Evolutionary conservation across 495 filamentous ascomycete genomes (phyloP).

Genomic region (Geoglossum glabrum): DNA sequence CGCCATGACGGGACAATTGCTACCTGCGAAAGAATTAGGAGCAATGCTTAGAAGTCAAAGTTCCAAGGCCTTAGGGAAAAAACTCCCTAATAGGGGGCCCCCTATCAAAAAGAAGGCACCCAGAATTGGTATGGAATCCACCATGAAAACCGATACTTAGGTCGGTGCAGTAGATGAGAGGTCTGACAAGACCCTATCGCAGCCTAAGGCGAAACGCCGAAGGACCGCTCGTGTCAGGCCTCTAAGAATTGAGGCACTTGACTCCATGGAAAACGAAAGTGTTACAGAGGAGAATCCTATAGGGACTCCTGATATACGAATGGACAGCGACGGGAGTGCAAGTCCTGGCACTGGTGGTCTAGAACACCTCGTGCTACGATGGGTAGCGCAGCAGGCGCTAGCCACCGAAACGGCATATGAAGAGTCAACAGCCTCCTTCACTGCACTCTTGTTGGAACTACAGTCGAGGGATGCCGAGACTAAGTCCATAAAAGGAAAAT

Average conservation of each 20-base stretch:
- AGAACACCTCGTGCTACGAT: not conserved
- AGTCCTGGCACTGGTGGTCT: not conserved
- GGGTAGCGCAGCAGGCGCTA: not conserved
- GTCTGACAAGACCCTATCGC: no score
- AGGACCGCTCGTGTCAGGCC: no score
- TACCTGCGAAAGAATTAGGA: no score
- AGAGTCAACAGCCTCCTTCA: not conserved
- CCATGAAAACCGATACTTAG: no score
- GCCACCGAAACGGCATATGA: not conserved
- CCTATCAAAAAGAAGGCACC: no score
- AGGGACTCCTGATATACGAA: not conserved
- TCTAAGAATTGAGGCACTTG: not conserved
- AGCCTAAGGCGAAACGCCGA: no score
- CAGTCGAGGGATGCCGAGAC: not conserved
- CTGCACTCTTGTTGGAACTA: not conserved
- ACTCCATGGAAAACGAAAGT: not conserved
- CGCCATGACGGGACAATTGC: no score
- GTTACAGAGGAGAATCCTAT: not conserved
- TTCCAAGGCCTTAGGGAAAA: no score
- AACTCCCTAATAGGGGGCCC: no score
- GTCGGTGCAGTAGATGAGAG: no score
- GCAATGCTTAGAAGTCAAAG: no score
- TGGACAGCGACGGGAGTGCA: not conserved
- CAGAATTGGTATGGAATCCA: no score
- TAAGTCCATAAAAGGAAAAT: not conserved